These are phyloP conservation scores for Hyaloperonospora brassicae DNA, from an alignment of 352 stramenopile species.

Conservation along the genomic window DNA sequence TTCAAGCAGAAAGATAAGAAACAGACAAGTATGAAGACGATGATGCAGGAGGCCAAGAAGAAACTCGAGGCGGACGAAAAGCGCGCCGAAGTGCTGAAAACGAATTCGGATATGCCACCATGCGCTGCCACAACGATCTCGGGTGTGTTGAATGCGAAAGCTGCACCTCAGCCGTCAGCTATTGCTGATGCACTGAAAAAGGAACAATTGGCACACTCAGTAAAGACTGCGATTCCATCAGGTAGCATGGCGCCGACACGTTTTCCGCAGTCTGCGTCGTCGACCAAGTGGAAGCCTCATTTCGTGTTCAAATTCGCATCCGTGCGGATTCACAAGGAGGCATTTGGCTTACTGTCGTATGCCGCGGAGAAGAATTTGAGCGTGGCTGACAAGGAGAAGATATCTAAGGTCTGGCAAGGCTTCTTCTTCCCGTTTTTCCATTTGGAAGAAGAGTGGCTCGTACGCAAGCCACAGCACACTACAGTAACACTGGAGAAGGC, in stretches of 20 bases:
- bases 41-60: constrained; percentile 87
- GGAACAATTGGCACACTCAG: constrained; percentile 25
- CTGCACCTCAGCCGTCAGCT: constrained; percentile 38
- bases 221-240: constrained; percentile 6
- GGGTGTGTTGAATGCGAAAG: constrained; percentile 17
- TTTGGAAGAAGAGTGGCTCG: constrained; percentile 75
- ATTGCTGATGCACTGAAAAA: constrained; percentile 63
- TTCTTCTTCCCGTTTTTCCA: constrained; percentile 86
- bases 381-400: constrained; percentile 76
- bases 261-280: constrained; percentile 5
- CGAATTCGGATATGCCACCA: constrained; percentile 15
- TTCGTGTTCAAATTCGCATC: constrained; percentile 68
- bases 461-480: constrained; percentile 63
- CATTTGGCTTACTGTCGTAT: constrained; percentile 69
- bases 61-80: constrained; percentile 67
- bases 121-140: constrained; percentile 23
- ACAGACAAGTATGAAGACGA: constrained; percentile 90
- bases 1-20: constrained; percentile 99
- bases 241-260: constrained; percentile 4
- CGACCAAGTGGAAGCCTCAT: constrained; percentile 48
- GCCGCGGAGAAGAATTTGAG: constrained; percentile 77
- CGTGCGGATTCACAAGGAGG: constrained; percentile 81
- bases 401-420: constrained; percentile 72
- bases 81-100: constrained; percentile 21
- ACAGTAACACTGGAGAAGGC: constrained; percentile 57